phyloP scores from a whole-genome alignment of 2,329 filamentous ascomycete genomes.

The Pseudocercospora crystallina region DNA sequence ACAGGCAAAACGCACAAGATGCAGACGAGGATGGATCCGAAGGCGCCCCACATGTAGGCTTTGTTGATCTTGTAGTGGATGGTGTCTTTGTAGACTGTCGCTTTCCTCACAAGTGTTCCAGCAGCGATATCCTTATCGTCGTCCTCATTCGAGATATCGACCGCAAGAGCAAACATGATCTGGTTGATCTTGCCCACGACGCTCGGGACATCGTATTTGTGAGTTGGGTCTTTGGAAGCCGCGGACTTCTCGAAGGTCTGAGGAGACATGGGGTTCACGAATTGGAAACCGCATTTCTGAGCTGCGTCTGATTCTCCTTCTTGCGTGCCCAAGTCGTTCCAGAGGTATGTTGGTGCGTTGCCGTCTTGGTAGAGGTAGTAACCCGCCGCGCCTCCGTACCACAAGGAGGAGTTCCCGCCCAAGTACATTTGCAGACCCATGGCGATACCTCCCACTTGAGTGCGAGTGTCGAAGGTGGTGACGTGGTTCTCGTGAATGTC shows the following conservation, averaged over 20 bases:
- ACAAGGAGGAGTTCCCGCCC: conserved; percentile 17
- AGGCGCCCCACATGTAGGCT: conserved; percentile 33
- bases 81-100: conserved; percentile 16
- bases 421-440: conserved; percentile 19
- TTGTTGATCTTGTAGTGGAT: conserved; percentile 33
- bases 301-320: neutral
- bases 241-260: conserved; percentile 5
- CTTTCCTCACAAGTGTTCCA: conserved; percentile 9
- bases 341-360: conserved; percentile 17
- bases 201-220: conserved; percentile 10
- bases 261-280: conserved; percentile 13
- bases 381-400: conserved; percentile 5
- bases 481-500: conserved; percentile 13
- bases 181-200: conserved; percentile 21
- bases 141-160: conserved; percentile 19
- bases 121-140: conserved; percentile 11
- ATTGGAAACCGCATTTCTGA: conserved; percentile 20
- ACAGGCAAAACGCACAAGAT: conserved; percentile 35
- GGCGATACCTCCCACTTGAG: conserved; percentile 17
- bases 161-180: conserved; percentile 23
- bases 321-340: conserved; percentile 14
- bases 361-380: conserved; percentile 14
- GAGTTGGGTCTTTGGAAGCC: conserved; percentile 4
- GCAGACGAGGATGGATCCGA: conserved; percentile 34
- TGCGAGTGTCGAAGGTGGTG: conserved; percentile 4